Base-by-base conservation (phyloP, 768 basidiomycete genomes). In the Lentinula lateritia region DNA sequence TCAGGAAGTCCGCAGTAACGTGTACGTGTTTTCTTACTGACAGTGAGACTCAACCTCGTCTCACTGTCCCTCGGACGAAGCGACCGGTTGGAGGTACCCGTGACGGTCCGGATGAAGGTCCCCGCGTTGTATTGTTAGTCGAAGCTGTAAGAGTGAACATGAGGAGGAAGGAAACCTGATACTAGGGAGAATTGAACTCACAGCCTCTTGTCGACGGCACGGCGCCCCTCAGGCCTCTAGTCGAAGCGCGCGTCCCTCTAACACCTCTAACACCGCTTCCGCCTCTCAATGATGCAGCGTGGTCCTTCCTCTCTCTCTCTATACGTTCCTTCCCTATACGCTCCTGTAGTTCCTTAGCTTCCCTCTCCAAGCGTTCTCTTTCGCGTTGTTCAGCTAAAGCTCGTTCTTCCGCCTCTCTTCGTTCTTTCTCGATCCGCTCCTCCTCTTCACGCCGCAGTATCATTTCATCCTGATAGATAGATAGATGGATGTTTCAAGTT, bases 241-340 rank as follows among this genome's bases (percentile, higher is more conserved):
- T 77, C 12, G 84, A 88, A 1, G 84, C 87, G 48, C 86, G 79
- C 5, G 85, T 93, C 3, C 89, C 90, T 58, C 88, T 81, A 35
- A 90, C 85, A 7, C 90, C 90, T 67, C 88, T 73, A 2, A 90
- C 82, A 15, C 83, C 82, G 12, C 43, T 45, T 23, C 52, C 48
- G 9, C 89, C 88, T 23, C 83, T 76, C 50, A 70, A 41, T 39
- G 28, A 28, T 39, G 68, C 68, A 5, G 71, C 66, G 42, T 71
- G 74, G 61, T 80, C 80, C 10, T 73, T 74, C 46, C 74, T 78
- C 60, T 86, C 83, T 39, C 78, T 77, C 66, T 79, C 83, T 28
- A 73, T 46, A 32, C 73, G 70, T 53, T 78, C 78, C 52, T 65
- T 74, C 61, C 77, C 79, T 62, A 78, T 77, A 55, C 74, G 72